phyloP scores from a whole-genome alignment of 1,284 basidiomycete species.

The Bondarzewia mesenterica region DNA sequence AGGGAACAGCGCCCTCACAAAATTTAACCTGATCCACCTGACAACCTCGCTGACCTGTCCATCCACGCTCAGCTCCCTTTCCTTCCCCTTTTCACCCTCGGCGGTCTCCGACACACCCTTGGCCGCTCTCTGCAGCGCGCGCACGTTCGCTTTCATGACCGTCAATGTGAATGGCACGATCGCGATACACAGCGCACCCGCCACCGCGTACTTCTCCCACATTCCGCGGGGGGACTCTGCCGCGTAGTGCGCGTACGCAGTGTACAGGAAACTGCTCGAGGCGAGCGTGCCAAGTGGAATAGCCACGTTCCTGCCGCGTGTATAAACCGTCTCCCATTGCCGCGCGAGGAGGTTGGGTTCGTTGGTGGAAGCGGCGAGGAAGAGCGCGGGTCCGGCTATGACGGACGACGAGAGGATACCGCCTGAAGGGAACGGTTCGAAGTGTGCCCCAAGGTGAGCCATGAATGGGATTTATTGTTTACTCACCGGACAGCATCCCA shows the following conservation, averaged over 20 bases:
- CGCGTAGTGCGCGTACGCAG: constrained; percentile 1
- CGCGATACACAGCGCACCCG: background rate
- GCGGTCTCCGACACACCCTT: background rate
- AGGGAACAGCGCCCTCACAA: background rate
- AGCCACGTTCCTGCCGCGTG: background rate
- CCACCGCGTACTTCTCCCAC: background rate
- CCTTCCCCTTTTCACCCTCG: background rate
- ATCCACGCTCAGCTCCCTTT: background rate
- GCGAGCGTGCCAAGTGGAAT: background rate
- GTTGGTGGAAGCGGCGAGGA: constrained; percentile 1
- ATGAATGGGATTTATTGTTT: background rate
- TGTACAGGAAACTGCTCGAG: background rate
- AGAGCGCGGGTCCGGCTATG: constrained; percentile 2
- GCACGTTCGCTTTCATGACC: background rate
- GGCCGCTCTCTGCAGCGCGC: background rate
- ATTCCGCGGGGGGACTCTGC: background rate
- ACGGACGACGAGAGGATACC: background rate
- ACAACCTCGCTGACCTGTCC: constrained; percentile 2
- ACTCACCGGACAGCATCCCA: constrained; percentile 2
- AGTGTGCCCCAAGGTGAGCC: background rate
- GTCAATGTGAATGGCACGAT: constrained; percentile 3
- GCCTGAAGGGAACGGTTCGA: background rate
- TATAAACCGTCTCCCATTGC: background rate
- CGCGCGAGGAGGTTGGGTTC: constrained; percentile 1
- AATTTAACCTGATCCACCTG: constrained; percentile 2